A percentile compares a stretch with the other conserved stretches of the same genome.
These are phyloP conservation scores for Penicillium desertorum DNA, from an alignment of 495 filamentous ascomycete species.

Conservation along the genomic window DNA sequence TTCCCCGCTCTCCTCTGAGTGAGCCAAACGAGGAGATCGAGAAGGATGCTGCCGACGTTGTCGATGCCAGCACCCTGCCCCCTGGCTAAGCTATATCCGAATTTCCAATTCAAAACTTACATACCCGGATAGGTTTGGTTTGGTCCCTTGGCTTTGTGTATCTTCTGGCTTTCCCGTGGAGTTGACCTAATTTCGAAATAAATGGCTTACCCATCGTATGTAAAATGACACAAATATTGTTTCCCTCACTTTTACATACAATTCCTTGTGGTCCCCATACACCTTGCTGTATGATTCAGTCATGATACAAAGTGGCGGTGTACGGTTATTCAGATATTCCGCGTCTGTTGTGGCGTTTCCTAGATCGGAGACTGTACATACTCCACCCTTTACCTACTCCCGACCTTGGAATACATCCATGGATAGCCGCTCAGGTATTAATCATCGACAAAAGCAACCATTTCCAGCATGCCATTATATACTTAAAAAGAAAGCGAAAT, in stretches of 20 bases:
- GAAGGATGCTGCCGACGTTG: constrained; percentile 85
- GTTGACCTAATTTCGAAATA: constrained; percentile 10
- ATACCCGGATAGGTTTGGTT: constrained; percentile 28
- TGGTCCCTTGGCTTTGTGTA: constrained; percentile 21
- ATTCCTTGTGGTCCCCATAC: neutral
- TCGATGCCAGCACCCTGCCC: constrained; percentile 88
- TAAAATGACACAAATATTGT: constrained; percentile 11
- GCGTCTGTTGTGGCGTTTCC: neutral
- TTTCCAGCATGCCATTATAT: neutral
- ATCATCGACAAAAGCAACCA: neutral
- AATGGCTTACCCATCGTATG: constrained; percentile 9
- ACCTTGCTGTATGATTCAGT: neutral
- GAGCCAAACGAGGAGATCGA: constrained; percentile 68
- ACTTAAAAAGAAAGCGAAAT: too few relatives aligned
- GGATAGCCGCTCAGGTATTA: neutral
- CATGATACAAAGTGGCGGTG: neutral
- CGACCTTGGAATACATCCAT: too few relatives aligned
- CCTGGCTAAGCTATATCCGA: constrained; percentile 65
- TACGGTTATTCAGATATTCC: neutral
- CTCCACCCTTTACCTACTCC: neutral
- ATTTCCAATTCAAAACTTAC: constrained; percentile 19
- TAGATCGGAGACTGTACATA: neutral
- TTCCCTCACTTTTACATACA: constrained; percentile 2
- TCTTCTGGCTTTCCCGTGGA: constrained; percentile 15
- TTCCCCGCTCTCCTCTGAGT: constrained; percentile 87